Conservation (phyloP, 2,329 filamentous ascomycete genomes). For the Pezicula radicicola region DNA sequence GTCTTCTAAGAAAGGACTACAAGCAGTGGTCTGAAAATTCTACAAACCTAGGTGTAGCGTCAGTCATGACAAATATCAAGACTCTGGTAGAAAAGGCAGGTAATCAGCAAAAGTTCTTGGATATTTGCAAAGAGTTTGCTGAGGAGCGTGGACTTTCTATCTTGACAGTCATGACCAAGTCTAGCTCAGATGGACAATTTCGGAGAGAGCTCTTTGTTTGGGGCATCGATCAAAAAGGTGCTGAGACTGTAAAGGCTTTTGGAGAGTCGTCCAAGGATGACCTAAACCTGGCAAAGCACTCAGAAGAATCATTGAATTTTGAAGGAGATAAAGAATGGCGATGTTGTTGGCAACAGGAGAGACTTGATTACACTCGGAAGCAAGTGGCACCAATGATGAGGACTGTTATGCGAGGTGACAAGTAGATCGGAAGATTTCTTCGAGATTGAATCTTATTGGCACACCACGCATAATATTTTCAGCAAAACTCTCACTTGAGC, state of each 20-base stretch:
- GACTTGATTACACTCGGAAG: constrained; percentile 60
- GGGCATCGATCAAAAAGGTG: constrained; percentile 50
- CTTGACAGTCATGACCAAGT: constrained; percentile 68
- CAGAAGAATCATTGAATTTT: constrained; percentile 43
- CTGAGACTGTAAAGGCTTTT: constrained; percentile 53
- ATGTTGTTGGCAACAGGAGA: constrained; percentile 65
- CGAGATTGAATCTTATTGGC: no score
- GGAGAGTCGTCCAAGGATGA: constrained; percentile 37
- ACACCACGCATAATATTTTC: no score
- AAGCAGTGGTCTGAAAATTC: constrained; percentile 68
- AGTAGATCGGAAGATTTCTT: no score
- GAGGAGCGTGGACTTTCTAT: constrained; percentile 59
- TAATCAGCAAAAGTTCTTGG: constrained; percentile 40
- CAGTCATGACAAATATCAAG: constrained; percentile 58
- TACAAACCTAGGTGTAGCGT: constrained; percentile 63
- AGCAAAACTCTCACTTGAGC: no score
- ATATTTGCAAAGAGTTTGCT: constrained; percentile 49
- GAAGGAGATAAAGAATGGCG: constrained; percentile 41
- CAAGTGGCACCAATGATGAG: constrained; percentile 67
- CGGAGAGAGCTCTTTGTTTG: constrained; percentile 66
- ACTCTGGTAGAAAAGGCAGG: constrained; percentile 57
- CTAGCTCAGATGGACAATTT: constrained; percentile 50
- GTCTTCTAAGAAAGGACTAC: constrained; percentile 79
- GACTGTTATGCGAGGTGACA: constrained; percentile 40
- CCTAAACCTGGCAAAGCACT: constrained; percentile 56